These are phyloP conservation scores for Aquanectria penicillioides DNA, from an alignment of 2,329 filamentous ascomycete species.

Conservation along the genomic window DNA sequence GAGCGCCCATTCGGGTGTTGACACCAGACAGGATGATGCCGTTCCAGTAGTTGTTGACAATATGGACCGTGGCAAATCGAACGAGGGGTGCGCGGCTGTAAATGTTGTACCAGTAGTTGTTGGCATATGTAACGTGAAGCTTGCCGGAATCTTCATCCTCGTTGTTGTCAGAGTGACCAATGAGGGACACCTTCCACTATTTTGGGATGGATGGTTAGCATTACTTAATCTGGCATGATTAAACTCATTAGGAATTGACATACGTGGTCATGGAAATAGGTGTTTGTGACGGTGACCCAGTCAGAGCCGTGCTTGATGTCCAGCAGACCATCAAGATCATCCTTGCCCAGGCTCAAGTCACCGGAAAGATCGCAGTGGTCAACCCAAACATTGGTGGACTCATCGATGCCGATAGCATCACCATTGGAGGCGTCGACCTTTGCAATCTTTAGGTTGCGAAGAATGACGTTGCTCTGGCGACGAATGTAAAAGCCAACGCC, in stretches of 20 bases:
- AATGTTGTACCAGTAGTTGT: constrained; percentile 73
- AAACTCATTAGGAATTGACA: background rate
- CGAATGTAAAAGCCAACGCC: constrained; percentile 64
- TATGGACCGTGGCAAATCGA: constrained; percentile 74
- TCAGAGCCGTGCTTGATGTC: constrained; percentile 72
- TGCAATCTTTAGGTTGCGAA: constrained; percentile 69
- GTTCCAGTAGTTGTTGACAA: constrained; percentile 64
- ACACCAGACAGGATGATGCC: constrained; percentile 55
- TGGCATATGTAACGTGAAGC: constrained; percentile 71
- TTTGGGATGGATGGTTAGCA: background rate
- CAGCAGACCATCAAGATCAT: constrained; percentile 75
- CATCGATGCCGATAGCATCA: constrained; percentile 69
- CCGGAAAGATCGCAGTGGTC: constrained; percentile 74
- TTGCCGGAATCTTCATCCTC: constrained; percentile 66
- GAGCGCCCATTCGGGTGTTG: constrained; percentile 65
- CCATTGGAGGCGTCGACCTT: constrained; percentile 65
- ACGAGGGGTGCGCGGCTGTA: constrained; percentile 70
- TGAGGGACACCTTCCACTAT: constrained; percentile 65
- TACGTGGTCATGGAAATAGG: constrained; percentile 46
- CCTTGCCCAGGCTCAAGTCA: constrained; percentile 68
- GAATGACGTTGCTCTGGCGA: constrained; percentile 65
- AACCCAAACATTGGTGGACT: constrained; percentile 69
- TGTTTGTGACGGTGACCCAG: constrained; percentile 61
- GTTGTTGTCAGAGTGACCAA: constrained; percentile 69
- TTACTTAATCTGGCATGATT: background rate